Evolutionary conservation across 202 grass and related monocot genomes (phyloP).

Genomic region (Elaeis oleifera): DNA sequence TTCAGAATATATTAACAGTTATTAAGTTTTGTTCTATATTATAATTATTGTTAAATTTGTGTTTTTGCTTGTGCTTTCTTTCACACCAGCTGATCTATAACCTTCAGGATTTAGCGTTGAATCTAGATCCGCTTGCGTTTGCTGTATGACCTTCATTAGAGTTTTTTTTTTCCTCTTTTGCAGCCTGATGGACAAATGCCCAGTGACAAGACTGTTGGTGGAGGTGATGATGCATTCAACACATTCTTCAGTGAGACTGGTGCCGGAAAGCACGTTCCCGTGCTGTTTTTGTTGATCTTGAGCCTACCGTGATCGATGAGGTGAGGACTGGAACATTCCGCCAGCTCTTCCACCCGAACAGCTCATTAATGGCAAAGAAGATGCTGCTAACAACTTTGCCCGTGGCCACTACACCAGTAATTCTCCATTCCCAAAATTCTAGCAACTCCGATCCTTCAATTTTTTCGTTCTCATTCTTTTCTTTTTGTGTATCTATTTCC

Average conservation of each 20-base stretch:
- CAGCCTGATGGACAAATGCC: slow-evolving; percentile 92
- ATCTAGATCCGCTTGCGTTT: too few species aligned
- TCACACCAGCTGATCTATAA: too few species aligned
- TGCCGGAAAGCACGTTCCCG: slow-evolving; percentile 83
- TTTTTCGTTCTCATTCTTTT: neutral
- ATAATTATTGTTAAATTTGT: too few species aligned
- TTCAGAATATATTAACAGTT: too few species aligned
- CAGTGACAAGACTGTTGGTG: slow-evolving; percentile 66
- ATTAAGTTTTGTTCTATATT: too few species aligned
- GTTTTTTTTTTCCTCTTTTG: neutral
- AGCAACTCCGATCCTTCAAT: too few species aligned
- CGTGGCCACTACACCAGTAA: slow-evolving; percentile 94
- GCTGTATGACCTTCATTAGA: too few species aligned
- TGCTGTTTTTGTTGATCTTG: slow-evolving; percentile 86
- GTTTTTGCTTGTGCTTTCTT: too few species aligned
- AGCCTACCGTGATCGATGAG: slow-evolving; percentile 89
- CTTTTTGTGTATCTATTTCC: neutral
- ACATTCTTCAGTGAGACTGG: slow-evolving; percentile 97
- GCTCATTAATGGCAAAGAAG: slow-evolving; percentile 95
- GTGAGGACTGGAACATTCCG: slow-evolving; percentile 77
- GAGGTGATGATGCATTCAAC: slow-evolving; percentile 94
- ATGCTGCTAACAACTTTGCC: slow-evolving; percentile 96
- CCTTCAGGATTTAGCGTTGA: too few species aligned
- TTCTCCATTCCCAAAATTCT: neutral
- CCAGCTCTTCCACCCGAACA: slow-evolving; percentile 93